Percentiles rank a stretch among this genome's conserved stretches.
Conservation (phyloP, 768 basidiomycete genomes). For the Galerina marginata region DNA sequence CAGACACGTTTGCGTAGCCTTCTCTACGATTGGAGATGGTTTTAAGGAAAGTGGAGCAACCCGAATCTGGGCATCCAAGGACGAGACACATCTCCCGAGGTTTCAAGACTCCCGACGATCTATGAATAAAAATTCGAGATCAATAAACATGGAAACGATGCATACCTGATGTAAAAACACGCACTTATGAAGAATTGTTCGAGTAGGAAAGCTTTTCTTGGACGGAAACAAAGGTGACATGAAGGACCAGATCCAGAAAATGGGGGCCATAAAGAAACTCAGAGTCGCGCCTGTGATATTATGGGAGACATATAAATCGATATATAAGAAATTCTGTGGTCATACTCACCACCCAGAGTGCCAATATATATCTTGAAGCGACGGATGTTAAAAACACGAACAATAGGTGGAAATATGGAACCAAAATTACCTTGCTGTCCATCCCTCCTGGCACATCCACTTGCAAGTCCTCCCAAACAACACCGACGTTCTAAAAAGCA, state of each 20-base stretch:
- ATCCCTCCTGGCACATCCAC: slow-evolving; percentile 64
- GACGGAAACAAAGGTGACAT: slow-evolving; percentile 45
- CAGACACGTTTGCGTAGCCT: slow-evolving; percentile 66
- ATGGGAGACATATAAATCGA: neutral
- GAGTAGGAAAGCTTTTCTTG: slow-evolving; percentile 42
- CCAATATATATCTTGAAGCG: slow-evolving; percentile 53
- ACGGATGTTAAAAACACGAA: neutral
- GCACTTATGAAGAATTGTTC: slow-evolving; percentile 66
- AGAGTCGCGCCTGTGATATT: slow-evolving; percentile 52
- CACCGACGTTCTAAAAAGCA: slow-evolving; percentile 61
- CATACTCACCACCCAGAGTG: slow-evolving; percentile 61
- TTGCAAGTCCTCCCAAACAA: slow-evolving; percentile 73
- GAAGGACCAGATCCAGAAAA: slow-evolving; percentile 52
- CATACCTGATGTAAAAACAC: slow-evolving; percentile 2
- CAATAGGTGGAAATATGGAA: neutral
- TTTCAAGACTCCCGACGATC: slow-evolving; percentile 71
- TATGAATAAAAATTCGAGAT: slow-evolving; percentile 25
- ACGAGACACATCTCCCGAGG: slow-evolving; percentile 90
- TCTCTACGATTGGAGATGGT: slow-evolving; percentile 77
- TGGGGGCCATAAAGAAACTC: slow-evolving; percentile 55
- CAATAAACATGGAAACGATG: neutral
- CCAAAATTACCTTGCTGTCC: slow-evolving; percentile 54
- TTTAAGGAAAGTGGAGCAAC: slow-evolving; percentile 88
- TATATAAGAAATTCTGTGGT: neutral
- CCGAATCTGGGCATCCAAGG: slow-evolving; percentile 81